Conservation (phyloP, 129 eudicot species). For the Flaveria linearis region DNA sequence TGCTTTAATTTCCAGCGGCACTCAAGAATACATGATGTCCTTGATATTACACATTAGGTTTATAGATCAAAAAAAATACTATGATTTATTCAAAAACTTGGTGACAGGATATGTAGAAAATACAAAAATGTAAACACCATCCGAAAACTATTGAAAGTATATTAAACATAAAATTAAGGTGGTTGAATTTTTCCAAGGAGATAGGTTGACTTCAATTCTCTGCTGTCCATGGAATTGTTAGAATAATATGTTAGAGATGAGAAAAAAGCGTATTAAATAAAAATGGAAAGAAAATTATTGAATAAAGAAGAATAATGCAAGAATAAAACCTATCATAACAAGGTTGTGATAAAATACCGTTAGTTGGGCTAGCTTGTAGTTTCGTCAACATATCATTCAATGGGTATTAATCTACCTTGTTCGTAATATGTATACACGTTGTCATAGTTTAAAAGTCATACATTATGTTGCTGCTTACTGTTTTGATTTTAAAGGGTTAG, state of each 20-base stretch:
- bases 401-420: neutral
- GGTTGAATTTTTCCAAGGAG: constrained; percentile 14
- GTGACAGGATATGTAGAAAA: neutral
- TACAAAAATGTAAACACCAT: neutral
- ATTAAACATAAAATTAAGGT: neutral
- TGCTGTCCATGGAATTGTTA: neutral
- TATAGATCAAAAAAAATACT: neutral
- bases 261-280: neutral
- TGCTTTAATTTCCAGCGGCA: too few relatives aligned
- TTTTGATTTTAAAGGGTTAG: too few relatives aligned
- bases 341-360: neutral
- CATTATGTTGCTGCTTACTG: too few relatives aligned
- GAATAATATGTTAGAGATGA: too few relatives aligned
- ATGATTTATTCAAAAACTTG: neutral
- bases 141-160: neutral
- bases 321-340: neutral
- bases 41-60: too few relatives aligned
- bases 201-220: constrained; percentile 15
- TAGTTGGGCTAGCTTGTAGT: neutral
- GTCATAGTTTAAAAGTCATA: too few relatives aligned
- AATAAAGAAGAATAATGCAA: too few relatives aligned
- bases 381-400: neutral
- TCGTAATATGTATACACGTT: too few relatives aligned
- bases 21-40: too few relatives aligned
- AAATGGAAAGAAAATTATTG: neutral